Percentiles rank a stretch among this genome's conserved stretches.
phyloP scores from a whole-genome alignment of 2,329 filamentous ascomycete species.

The Cadophora luteo-olivacea region DNA sequence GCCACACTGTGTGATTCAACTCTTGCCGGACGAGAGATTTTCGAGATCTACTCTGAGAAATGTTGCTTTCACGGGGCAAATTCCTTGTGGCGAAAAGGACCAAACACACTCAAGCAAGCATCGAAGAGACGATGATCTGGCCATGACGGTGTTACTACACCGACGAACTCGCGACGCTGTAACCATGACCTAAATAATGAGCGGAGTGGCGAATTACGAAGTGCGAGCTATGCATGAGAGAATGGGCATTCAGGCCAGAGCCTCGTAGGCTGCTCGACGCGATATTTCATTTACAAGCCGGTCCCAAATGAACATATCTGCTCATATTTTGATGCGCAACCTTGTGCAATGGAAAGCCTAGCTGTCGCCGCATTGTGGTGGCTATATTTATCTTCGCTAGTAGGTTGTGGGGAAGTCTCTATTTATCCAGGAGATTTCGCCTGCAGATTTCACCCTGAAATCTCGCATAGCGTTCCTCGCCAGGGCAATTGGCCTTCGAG shows the following conservation, averaged over 20 bases:
- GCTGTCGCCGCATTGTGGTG: background rate
- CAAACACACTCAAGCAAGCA: background rate
- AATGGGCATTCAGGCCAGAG: background rate
- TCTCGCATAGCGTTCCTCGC: background rate
- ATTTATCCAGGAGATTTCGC: slow-evolving; percentile 5
- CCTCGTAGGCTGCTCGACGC: background rate
- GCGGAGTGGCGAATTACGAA: background rate
- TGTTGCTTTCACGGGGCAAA: background rate
- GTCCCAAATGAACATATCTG: background rate
- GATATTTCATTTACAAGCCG: background rate
- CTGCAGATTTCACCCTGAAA: slow-evolving; percentile 1
- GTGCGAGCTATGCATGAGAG: background rate
- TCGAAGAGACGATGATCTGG: background rate
- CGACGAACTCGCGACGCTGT: background rate
- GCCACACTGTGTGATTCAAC: background rate
- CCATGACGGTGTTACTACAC: background rate
- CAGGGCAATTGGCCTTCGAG: background rate
- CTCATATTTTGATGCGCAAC: background rate
- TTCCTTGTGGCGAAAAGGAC: background rate
- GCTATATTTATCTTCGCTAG: background rate
- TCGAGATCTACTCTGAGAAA: background rate
- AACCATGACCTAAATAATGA: background rate
- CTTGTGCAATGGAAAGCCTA: background rate
- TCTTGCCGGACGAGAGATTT: background rate
- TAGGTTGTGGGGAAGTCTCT: background rate